Evolutionary conservation across 164 flowering plant species (phyloP), one percentile per base, ranked within the genome.

Genomic region (Hamamelis virginiana): DNA sequence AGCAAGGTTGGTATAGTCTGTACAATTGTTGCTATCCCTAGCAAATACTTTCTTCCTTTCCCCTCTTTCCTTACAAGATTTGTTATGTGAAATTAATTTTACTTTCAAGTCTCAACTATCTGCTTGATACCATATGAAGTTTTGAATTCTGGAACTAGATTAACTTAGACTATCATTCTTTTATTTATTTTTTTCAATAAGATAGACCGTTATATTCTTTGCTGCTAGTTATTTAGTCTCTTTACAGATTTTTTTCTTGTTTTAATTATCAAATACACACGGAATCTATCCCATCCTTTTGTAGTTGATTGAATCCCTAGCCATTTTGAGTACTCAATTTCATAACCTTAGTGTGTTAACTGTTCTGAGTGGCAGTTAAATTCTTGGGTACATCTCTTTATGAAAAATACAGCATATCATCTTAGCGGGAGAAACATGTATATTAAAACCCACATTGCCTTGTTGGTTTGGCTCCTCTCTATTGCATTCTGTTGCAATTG

Each of bases 1-100:
- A 65, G 67, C 69, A 64, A 80, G 93, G 93, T 89, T 64, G 62
- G 86, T 70, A 55, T 28, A 65, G 21, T 55, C 64, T 55, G 12
- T n/a, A 38, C 46, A 25, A 59, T 9, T 61, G 1, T 64, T 47
- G 14, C 58, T 74, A n/a, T 62, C 48, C 26, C 13, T 14, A 10
- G 18, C 21, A 33, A 33, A 33, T 21, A 12, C 27, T 28, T 50
- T 50, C 13, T 26, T 50, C 25, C 23, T 22, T 47, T 47, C 23
- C 58, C 10, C 58, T 19, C 12, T 26, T n/a, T 4, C 13, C 0
- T 55, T 55, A 19, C 13, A 5, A 6, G 26, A 55, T 22, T 9
- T 22, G 5, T 11, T 19, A 55, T 43, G 23, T 41, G 46, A 41
- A 41, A 28, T 59, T 1, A 18, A n/a, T 28, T 18, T 27, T 59